These are phyloP conservation scores for Wickerhamiella sorbophila DNA, from an alignment of 805 yeast species.

Conservation along the genomic window DNA sequence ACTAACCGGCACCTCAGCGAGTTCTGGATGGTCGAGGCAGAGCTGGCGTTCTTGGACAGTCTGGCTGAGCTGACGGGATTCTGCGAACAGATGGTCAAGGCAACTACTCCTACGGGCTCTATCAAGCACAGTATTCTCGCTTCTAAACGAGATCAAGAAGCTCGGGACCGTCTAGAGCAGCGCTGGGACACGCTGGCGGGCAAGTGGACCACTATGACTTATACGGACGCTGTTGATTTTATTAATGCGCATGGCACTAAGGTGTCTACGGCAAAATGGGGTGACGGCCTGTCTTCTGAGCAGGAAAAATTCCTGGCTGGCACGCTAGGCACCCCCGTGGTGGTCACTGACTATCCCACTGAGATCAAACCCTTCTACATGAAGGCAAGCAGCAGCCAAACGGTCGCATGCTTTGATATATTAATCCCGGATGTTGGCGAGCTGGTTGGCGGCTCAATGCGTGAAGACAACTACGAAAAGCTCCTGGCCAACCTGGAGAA, in stretches of 20 bases:
- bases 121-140: constrained; percentile 17
- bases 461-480: constrained; percentile 50
- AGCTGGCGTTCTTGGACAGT: constrained; percentile 47
- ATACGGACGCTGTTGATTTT: constrained; percentile 56
- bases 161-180: constrained; percentile 24
- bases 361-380: constrained; percentile 81
- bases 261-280: constrained; percentile 41
- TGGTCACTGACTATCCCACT: constrained; percentile 78
- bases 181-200: constrained; percentile 49
- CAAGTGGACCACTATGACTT: constrained; percentile 59
- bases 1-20: constrained; percentile 87
- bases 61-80: constrained; percentile 47
- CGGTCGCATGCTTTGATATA: constrained; percentile 85
- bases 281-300: constrained; percentile 61
- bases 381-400: constrained; percentile 36
- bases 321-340: constrained; percentile 49
- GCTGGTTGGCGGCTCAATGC: constrained; percentile 82
- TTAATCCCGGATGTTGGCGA: constrained; percentile 88
- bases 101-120: constrained; percentile 25
- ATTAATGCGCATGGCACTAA: constrained; percentile 26
- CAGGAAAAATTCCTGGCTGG: constrained; percentile 89
- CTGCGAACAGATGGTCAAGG: constrained; percentile 56
- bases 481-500: constrained; percentile 37
- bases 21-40: constrained; percentile 97
- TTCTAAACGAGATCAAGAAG: constrained; percentile 26